Evolutionary conservation across 2,329 filamentous ascomycete genomes (phyloP).

Genomic region (Zasmidium citrigriseum): DNA sequence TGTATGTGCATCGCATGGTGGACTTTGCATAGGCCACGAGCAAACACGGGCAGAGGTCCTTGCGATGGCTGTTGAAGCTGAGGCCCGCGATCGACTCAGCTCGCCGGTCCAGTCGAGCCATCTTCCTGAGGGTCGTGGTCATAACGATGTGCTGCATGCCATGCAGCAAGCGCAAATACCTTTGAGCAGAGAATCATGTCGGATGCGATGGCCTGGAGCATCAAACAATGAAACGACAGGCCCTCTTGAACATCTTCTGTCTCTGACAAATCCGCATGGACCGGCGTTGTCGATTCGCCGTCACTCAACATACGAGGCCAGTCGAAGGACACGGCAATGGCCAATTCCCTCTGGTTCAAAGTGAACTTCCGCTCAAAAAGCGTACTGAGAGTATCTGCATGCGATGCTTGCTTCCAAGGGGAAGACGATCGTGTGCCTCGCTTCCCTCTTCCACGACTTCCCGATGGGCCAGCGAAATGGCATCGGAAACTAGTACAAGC

Average conservation of each 20-base stretch:
- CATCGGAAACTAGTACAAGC: too few species aligned
- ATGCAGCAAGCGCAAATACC: background rate
- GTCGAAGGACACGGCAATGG: too few species aligned
- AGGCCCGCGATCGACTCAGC: background rate
- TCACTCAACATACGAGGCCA: too few species aligned
- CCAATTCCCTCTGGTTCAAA: too few species aligned
- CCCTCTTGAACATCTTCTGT: background rate
- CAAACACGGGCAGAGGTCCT: background rate
- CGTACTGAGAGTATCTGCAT: too few species aligned
- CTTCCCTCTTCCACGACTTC: background rate
- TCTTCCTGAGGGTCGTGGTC: background rate
- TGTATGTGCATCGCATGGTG: background rate
- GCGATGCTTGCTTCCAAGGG: too few species aligned
- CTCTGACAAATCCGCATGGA: too few species aligned
- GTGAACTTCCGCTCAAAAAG: too few species aligned
- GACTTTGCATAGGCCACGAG: background rate
- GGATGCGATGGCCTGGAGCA: background rate
- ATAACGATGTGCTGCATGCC: background rate
- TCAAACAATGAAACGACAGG: background rate
- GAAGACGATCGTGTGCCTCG: background rate
- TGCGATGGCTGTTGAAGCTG: background rate
- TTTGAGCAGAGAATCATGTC: background rate
- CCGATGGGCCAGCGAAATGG: too few species aligned
- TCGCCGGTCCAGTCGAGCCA: background rate
- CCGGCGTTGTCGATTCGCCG: too few species aligned